Evolutionary conservation across 1,284 basidiomycete species (phyloP).

Genomic region (Sporisorium graminicola): DNA sequence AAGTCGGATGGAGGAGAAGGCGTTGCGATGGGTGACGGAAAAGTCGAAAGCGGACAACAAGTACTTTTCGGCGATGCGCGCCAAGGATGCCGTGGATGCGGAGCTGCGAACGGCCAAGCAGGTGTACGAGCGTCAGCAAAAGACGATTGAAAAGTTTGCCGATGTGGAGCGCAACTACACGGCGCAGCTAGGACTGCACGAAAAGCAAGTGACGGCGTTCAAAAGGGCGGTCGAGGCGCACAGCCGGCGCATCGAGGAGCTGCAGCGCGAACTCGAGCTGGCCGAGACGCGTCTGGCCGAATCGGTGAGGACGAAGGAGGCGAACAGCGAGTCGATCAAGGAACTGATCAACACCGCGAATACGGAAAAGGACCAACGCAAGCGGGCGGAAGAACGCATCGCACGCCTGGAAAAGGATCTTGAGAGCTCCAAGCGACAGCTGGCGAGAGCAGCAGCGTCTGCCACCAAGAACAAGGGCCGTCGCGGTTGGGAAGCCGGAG

Average conservation of each 20-base stretch:
- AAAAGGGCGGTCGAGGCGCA: conserved; percentile 58
- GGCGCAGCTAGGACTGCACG: conserved; percentile 76
- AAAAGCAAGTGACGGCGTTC: conserved; percentile 72
- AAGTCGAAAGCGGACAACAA: conserved; percentile 96
- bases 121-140: conserved; percentile 82
- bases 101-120: conserved; percentile 80
- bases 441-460: conserved; percentile 55
- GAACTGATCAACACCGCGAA: conserved; percentile 46
- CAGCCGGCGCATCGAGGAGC: conserved; percentile 59
- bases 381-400: conserved; percentile 54
- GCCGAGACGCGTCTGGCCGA: conserved; percentile 49
- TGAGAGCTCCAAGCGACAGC: conserved; percentile 53
- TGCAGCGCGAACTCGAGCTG: conserved; percentile 66
- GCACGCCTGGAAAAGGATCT: conserved; percentile 58
- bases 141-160: conserved; percentile 79
- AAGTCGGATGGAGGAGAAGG: conserved; percentile 80
- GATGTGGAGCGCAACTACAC: conserved; percentile 77
- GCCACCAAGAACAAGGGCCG: conserved; percentile 61
- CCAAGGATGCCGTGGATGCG: conserved; percentile 83
- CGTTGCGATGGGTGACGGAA: conserved; percentile 72
- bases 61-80: conserved; percentile 89
- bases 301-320: conserved; percentile 27
- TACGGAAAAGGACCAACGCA: conserved; percentile 41
- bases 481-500: conserved; percentile 35
- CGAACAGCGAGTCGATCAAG: conserved; percentile 54